A percentile compares a stretch with the other conserved stretches of the same genome.
Evolutionary conservation across 768 basidiomycete species (phyloP).

Genomic region (Auricularia heimuer): DNA sequence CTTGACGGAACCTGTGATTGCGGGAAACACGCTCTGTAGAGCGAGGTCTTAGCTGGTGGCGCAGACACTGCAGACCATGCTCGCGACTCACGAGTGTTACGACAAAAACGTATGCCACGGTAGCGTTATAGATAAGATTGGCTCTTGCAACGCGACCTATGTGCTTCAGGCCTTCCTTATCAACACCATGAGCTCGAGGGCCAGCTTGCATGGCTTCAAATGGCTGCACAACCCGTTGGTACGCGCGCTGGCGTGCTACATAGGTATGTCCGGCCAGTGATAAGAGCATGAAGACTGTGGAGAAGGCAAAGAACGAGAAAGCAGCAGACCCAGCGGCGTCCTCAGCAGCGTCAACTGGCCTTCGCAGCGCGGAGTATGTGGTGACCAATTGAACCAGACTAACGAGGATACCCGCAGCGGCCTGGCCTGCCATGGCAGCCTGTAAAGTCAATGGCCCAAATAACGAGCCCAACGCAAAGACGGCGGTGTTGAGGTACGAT

Average conservation of each 20-base stretch:
- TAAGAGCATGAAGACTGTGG: slow-evolving; percentile 51
- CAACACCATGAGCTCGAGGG: slow-evolving; percentile 20
- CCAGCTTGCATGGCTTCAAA: slow-evolving; percentile 30
- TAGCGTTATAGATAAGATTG: slow-evolving; percentile 61
- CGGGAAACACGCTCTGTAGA: slow-evolving; percentile 71
- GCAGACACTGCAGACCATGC: background rate
- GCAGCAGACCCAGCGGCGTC: slow-evolving; percentile 47
- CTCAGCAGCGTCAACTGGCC: slow-evolving; percentile 15
- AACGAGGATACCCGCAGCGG: slow-evolving; percentile 73
- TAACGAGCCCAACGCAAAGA: slow-evolving; percentile 71
- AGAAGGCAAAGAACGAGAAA: slow-evolving; percentile 62
- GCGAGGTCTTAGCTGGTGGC: slow-evolving; percentile 5
- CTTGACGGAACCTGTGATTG: slow-evolving; percentile 68
- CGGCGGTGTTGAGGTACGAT: slow-evolving; percentile 67
- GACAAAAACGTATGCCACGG: slow-evolving; percentile 65
- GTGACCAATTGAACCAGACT: slow-evolving; percentile 68
- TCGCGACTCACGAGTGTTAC: slow-evolving; percentile 59
- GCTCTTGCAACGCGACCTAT: slow-evolving; percentile 43
- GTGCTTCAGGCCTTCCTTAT: slow-evolving; percentile 32
- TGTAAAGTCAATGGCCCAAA: slow-evolving; percentile 70
- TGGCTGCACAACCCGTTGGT: slow-evolving; percentile 42
- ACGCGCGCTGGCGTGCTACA: slow-evolving; percentile 50
- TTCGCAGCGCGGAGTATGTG: slow-evolving; percentile 43
- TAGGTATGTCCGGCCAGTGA: slow-evolving; percentile 45
- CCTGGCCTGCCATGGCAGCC: slow-evolving; percentile 74